Base-by-base conservation (phyloP, 148 eudicot species). In the Talinum fruticosum region DNA sequence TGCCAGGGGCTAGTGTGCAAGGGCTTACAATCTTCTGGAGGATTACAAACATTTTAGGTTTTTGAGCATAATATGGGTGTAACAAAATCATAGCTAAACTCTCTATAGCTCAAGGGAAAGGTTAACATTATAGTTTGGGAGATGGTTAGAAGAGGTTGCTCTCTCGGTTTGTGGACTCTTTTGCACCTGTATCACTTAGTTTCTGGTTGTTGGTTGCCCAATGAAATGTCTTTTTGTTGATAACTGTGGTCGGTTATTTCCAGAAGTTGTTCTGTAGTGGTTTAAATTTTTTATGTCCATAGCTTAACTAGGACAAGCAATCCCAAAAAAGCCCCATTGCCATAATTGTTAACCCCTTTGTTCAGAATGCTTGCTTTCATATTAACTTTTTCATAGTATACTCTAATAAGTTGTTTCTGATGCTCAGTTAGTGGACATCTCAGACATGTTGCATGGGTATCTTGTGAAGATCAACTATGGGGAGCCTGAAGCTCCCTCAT, bases 371-470 rank as follows among this genome's bases (percentile, higher is more conserved):
- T 47, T 7, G 23, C 6, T 36, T 16, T 75, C 47, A 8, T 33
- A 34, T n/a, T n/a, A 38, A 18, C 49, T 14, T 23, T n/a, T 41
- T 16, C 6, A 8, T 57, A 15, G 64, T 16, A 18, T 68, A 38
- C 38, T 29, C 26, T 74, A 57, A 64, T 10, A 53, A 51, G 28
- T 65, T 23, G 32, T 78, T 38, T 73, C 14, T 59, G 49, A 65
- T 78, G 34, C 32, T 61, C 75, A 94, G 98, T 89, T 91, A 76
- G n/a, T 84, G 80, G 94, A 95, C 81, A 71, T 95, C 75, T 91
- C 99, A 54, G 93, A 87, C 69, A 68, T 84, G 85, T 37, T 95
- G 75, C 84, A 83, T 62, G 76, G 28, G 69, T 89, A 87, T 83
- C 78, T 84, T 70, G 75, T 78, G 69, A 87, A 85, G 83, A 78